These are phyloP conservation scores for Epicoccum sorghinum DNA, from an alignment of 2,329 filamentous ascomycete species.

Conservation along the genomic window DNA sequence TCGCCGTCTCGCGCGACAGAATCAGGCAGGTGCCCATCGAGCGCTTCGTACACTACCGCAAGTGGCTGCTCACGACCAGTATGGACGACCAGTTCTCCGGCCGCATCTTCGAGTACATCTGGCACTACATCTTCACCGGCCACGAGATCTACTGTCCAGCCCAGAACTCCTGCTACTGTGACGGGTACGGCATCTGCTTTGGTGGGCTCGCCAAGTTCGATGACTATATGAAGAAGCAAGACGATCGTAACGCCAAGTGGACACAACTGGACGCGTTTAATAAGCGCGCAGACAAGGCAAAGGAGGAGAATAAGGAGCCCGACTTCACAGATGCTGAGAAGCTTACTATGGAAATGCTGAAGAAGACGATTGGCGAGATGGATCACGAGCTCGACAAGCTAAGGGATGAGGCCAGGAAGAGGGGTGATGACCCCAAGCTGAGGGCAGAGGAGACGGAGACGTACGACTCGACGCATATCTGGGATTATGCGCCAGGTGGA, in stretches of 20 bases:
- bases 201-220: constrained; percentile 57
- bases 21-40: constrained; percentile 57
- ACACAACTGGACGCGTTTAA: constrained; percentile 49
- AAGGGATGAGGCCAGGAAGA: constrained; percentile 40
- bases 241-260: constrained; percentile 49
- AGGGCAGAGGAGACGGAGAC: constrained; percentile 43
- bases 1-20: constrained; percentile 57
- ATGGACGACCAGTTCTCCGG: constrained; percentile 48
- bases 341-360: constrained; percentile 29
- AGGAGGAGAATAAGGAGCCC: constrained; percentile 34
- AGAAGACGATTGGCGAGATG: constrained; percentile 25
- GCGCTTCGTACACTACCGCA: constrained; percentile 59
- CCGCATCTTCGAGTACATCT: constrained; percentile 49
- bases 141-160: constrained; percentile 48
- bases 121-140: constrained; percentile 50
- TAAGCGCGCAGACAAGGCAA: constrained; percentile 45
- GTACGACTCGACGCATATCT: constrained; percentile 43
- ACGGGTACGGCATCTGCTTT: constrained; percentile 69
- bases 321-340: constrained; percentile 30
- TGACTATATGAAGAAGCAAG: constrained; percentile 56
- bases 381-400: constrained; percentile 37
- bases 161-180: constrained; percentile 62
- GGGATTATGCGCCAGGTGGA: constrained; percentile 43
- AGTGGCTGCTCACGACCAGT: constrained; percentile 56
- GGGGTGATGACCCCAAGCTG: constrained; percentile 40